These are phyloP conservation scores for Hymenoscyphus repandus DNA, from an alignment of 2,329 filamentous ascomycete genomes.

Conservation along the genomic window DNA sequence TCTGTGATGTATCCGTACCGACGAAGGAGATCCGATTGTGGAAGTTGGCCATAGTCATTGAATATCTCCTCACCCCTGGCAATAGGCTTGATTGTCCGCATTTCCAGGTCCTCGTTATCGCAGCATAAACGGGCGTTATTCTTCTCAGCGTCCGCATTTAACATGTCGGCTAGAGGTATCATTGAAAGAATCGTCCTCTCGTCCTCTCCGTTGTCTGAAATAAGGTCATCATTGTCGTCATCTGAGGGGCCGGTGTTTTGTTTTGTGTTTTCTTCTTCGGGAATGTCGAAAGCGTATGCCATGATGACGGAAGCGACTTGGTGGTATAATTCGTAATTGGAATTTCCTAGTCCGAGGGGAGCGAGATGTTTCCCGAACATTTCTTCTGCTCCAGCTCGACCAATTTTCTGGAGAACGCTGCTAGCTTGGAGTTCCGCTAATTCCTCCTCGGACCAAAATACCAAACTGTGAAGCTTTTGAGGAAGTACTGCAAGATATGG, in stretches of 20 bases:
- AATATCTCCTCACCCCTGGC: constrained; percentile 55
- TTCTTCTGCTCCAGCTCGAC: constrained; percentile 52
- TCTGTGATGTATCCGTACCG: constrained; percentile 64
- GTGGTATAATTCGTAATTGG: constrained; percentile 47
- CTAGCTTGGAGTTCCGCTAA: constrained; percentile 58
- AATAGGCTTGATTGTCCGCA: constrained; percentile 57
- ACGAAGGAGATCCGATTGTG: constrained; percentile 59
- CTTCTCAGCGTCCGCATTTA: constrained; percentile 62
- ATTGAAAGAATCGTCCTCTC: constrained; percentile 51
- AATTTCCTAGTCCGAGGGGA: constrained; percentile 42
- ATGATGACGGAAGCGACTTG: constrained; percentile 64
- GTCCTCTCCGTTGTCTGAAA: constrained; percentile 42
- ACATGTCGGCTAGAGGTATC: constrained; percentile 66
- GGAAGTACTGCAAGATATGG: constrained; percentile 61
- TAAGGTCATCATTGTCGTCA: constrained; percentile 42
- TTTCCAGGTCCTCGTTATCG: constrained; percentile 43
- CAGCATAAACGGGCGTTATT: constrained; percentile 50
- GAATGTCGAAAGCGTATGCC: constrained; percentile 67
- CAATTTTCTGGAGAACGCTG: constrained; percentile 59
- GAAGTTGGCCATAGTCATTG: constrained; percentile 63
- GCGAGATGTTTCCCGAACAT: constrained; percentile 49
- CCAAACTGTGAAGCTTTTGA: constrained; percentile 56
- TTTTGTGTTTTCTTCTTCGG: constrained; percentile 20
- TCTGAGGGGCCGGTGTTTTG: constrained; percentile 38
- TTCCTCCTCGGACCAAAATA: constrained; percentile 62